Base-by-base conservation (phyloP, 1,139 yeast species). In the Nadsonia starkeyi-henricii region DNA sequence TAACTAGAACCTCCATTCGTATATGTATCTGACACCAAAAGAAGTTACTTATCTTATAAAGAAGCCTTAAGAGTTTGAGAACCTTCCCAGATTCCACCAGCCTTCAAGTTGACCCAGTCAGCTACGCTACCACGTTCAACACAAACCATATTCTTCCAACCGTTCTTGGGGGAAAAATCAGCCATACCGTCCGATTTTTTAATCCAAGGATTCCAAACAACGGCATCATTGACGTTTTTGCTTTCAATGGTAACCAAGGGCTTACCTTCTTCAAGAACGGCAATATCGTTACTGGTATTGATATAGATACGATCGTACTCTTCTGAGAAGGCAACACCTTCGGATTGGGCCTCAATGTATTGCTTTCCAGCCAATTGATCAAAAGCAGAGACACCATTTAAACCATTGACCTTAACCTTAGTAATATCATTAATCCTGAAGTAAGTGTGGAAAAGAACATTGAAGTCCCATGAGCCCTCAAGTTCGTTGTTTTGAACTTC, bases 121-220 rank as follows among this genome's bases (percentile, higher is more conserved):
- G 77, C 73, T 44, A 91, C 97, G 55, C 81, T 74, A 41, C 98
- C 98, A 2, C 96, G 93, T 66, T 91, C 98, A 49, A 91, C 77
- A 67, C 98, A 91, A 52, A 91, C 76, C 97, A 91, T 89, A 46
- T 80, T 72, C 57, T 79, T 73, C 69, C 73, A 91, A 2, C 96
- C 97, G 48, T 69, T 64, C 62, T 85, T 86, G 48, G 98, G 98
- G 57, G 73, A 75, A 62, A 89, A 91, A 65, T 91, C 98, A 39
- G 71, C 80, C 89, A 91, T 84, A 1, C 82, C 81, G 28, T 68
- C 72, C 20, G 93, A 78, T 63, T 84, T 85, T 48, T 81, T 76
- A 56, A 76, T 71, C 98, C 97, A 91, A 23, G 98, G 98, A 64
- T 91, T 91, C 98, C 98, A 91, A 48, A 91, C 96, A 46, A 91